These are phyloP conservation scores for Phytophthora vignae DNA, from an alignment of 352 stramenopile species.

Conservation along the genomic window DNA sequence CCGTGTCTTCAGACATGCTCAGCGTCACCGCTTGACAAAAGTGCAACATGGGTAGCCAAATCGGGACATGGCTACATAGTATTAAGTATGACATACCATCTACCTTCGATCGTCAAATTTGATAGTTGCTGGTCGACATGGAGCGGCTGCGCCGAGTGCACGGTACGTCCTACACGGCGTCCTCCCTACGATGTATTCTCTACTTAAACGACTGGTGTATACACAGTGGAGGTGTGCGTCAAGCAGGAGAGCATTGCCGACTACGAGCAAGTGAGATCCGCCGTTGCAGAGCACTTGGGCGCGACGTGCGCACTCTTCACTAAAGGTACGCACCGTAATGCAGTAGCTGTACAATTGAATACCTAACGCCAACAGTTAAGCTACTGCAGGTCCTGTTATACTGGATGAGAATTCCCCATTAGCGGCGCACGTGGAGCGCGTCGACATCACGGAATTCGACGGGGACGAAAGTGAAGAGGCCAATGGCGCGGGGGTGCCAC, in stretches of 20 bases:
- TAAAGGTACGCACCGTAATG: constrained; percentile 21
- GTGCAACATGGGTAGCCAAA: constrained; percentile 24
- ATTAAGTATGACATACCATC: neutral
- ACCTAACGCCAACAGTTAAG: neutral
- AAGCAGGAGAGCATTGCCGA: constrained; percentile 56
- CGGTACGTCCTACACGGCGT: constrained; percentile 7
- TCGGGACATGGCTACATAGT: constrained; percentile 23
- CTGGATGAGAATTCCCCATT: constrained; percentile 40
- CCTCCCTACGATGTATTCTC: neutral
- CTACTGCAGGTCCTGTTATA: constrained; percentile 35
- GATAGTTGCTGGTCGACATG: constrained; percentile 14
- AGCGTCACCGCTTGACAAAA: neutral
- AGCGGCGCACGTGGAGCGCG: constrained; percentile 41
- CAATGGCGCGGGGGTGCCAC: constrained; percentile 25
- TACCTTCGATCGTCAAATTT: neutral
- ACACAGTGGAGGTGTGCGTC: constrained; percentile 66
- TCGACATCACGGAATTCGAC: constrained; percentile 56
- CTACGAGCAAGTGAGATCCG: constrained; percentile 41
- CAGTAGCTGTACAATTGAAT: neutral
- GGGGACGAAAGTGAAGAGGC: constrained; percentile 11
- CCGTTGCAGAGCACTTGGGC: constrained; percentile 36
- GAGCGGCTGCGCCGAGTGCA: constrained; percentile 30
- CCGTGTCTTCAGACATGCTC: neutral
- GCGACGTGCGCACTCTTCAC: constrained; percentile 37
- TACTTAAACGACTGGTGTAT: neutral